These are phyloP conservation scores for Gossypium schwendimanii DNA, from an alignment of 441 rosid species.

Conservation along the genomic window DNA sequence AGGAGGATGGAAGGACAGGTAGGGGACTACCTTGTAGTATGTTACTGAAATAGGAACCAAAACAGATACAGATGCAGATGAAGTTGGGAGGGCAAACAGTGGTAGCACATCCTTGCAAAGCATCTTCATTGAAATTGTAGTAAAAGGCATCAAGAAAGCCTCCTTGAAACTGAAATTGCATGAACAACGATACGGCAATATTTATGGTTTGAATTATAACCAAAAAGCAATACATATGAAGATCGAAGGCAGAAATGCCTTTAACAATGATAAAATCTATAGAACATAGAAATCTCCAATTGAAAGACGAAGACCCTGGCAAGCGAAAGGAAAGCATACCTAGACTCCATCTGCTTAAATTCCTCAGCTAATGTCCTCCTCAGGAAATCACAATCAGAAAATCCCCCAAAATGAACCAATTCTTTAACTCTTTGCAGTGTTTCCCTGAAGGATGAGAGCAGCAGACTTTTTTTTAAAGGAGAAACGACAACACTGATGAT, in stretches of 20 bases:
- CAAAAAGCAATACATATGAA: neutral
- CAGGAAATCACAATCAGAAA: slow-evolving; percentile 55
- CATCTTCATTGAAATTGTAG: slow-evolving; percentile 68
- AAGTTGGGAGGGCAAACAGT: slow-evolving; percentile 53
- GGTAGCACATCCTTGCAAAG: slow-evolving; percentile 58
- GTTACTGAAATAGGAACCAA: slow-evolving; percentile 65
- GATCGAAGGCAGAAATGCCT: neutral
- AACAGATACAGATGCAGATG: slow-evolving; percentile 33
- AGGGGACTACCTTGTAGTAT: slow-evolving; percentile 54
- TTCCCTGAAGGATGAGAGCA: slow-evolving; percentile 39
- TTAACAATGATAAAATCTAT: neutral
- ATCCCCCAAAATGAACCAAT: slow-evolving; percentile 72
- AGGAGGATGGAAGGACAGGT: neutral
- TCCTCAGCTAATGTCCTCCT: slow-evolving; percentile 67
- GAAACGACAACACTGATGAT: neutral
- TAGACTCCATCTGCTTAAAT: slow-evolving; percentile 66
- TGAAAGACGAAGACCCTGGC: slow-evolving; percentile 9
- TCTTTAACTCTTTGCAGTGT: slow-evolving; percentile 64
- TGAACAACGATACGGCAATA: slow-evolving; percentile 14
- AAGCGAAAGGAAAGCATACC: slow-evolving; percentile 36
- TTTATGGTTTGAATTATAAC: slow-evolving; percentile 7
- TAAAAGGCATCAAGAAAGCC: slow-evolving; percentile 82
- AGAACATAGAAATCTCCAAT: neutral
- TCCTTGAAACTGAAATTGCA: slow-evolving; percentile 59
- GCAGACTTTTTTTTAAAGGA: slow-evolving; percentile 7